Base-by-base conservation (phyloP, 768 basidiomycete genomes). In the Xerocomellus amylosporus region DNA sequence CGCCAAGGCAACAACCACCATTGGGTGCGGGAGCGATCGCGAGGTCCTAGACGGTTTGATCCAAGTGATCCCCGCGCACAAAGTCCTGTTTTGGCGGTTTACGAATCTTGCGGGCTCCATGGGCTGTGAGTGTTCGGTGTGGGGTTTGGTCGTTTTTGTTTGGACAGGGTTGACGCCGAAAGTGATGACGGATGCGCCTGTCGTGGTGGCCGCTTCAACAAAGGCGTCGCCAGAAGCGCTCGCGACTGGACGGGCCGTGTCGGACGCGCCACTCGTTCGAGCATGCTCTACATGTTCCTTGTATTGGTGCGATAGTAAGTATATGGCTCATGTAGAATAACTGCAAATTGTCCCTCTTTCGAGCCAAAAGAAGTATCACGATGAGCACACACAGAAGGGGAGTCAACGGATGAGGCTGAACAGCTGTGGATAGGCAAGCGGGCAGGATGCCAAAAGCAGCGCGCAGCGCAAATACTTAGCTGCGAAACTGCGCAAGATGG, bases 31-130 rank as follows among this genome's bases (percentile, higher is more conserved):
- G 54, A 82, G 68, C 34, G 96, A 99, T 65, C 83, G 79, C 1
- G 91, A 95, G 63, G 82, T 94, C 6, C 62, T 94, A 34, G 76
- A 86, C 17, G 86, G 84, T 0, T 58, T 97, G 46, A 41, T 86
- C 41, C 78, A 82, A 41, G 68, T 83, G 13, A 64, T 82, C 3
- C 80, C 80, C 0, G 74, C 75, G 13, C 92, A 97, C 69, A 83
- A 93, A 36, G 91, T 97, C 64, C 73, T 82, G 14, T 96, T 95
- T 73, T 95, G 84, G 30, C 74, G 96, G 54, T 82, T 98, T 57
- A 90, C 88, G 71, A 86, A 79, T 28, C 68, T 98, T 31, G 87
- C 92, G n/a, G 85, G 90, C 59, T 74, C 77, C 0, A 73, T 89
- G 47, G 93, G 92, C 50, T 98, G 96, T 94, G 65, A 63, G 86